Percentiles rank a stretch among this genome's conserved stretches.
phyloP scores from a whole-genome alignment of 371 early-diverging fungal species.

The Lichtheimia ramosa region DNA sequence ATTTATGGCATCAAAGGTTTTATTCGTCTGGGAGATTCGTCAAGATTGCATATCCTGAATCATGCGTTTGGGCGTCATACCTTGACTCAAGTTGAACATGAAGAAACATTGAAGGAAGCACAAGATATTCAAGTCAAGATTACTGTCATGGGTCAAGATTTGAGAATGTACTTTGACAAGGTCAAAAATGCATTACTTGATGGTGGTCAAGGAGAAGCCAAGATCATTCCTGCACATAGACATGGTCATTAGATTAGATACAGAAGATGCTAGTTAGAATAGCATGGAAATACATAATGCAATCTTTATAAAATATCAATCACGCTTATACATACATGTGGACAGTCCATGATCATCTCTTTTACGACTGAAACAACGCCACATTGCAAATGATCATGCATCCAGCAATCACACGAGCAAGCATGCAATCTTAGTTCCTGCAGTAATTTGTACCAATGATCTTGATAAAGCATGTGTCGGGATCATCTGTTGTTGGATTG shows the following conservation, averaged over 20 bases:
- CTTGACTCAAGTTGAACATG: slow-evolving; percentile 53
- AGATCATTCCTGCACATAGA: slow-evolving; percentile 43
- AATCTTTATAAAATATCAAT: too few species aligned
- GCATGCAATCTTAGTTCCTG: too few species aligned
- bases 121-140: slow-evolving; percentile 41
- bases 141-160: slow-evolving; percentile 65
- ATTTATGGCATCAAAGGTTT: slow-evolving; percentile 94
- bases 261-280: not conserved
- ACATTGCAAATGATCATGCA: too few species aligned
- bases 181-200: slow-evolving; percentile 34
- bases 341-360: too few species aligned
- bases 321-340: too few species aligned
- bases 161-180: slow-evolving; percentile 49
- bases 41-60: slow-evolving; percentile 75
- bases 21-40: slow-evolving; percentile 55
- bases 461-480: too few species aligned
- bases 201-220: slow-evolving; percentile 30
- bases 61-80: slow-evolving; percentile 91
- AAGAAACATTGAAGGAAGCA: slow-evolving; percentile 39
- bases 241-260: slow-evolving; percentile 35
- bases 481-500: too few species aligned
- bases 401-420: too few species aligned
- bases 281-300: too few species aligned
- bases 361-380: too few species aligned
- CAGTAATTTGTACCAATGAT: too few species aligned